Evolutionary conservation across 148 eudicot genomes (phyloP), one percentile per base, ranked within the genome.

Genomic region (Polygonum maritimum): DNA sequence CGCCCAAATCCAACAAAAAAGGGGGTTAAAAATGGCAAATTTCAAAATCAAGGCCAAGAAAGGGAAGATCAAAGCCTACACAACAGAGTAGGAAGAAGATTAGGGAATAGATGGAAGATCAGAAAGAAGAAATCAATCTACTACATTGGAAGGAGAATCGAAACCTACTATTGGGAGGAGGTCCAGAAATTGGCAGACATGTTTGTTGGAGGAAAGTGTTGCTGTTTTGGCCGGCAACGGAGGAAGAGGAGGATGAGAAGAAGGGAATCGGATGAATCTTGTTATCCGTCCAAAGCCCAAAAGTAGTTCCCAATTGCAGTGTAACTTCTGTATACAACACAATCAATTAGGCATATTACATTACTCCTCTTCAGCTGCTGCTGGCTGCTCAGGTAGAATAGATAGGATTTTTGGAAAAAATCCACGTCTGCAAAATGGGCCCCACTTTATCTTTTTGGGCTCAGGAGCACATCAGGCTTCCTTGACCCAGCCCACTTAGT

Each of bases 111-210:
- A 16, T n/a, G 11, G 36, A 67, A 5, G 16, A 35, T 36, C 14
- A 60, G 1, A 60, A 60, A 26, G n/a, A 67, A 35, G 44, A 67
- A 38, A 63, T 63, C 16, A 13, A 36, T 67, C 44, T 15, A 35
- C 44, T 15, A 35, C 40, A 65, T 4, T 33, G 70, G 40, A 31
- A 63, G 58, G 60, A 10, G 36, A 40, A 38, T 38, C 3, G 12
- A 19, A 65, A 79, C 84, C 81, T 70, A 95, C 98, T 80, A 89
- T 81, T 94, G 98, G 39, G 98, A 82, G 31, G 98, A 94, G 26
- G 92, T 87, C 98, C 98, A 94, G 91, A 94, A 94, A 85, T 94
- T 92, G 75, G 98, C 89, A 75, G 98, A 97, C 98, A 94, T 94
- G 72, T 31, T 79, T 18, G 83, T 21, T 21, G 57, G 21, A 60